Evolutionary conservation across 2,329 filamentous ascomycete genomes (phyloP).

Genomic region (Neopestalotiopsis clavispora): DNA sequence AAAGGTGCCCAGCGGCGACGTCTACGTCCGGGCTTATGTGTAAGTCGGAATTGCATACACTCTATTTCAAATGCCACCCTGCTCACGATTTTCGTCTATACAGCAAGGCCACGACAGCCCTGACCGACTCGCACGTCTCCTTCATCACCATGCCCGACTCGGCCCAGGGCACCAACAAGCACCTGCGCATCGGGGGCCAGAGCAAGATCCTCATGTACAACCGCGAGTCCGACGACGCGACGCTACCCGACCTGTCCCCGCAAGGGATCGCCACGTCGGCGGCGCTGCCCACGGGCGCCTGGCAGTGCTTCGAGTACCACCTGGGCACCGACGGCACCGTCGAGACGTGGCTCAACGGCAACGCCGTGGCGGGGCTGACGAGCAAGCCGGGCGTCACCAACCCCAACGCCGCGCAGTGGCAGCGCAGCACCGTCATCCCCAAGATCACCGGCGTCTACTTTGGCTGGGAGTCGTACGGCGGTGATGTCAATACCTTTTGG

Average conservation of each 20-base stretch:
- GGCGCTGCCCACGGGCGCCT: constrained; percentile 53
- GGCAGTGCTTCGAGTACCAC: constrained; percentile 68
- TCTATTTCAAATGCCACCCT: background rate
- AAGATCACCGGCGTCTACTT: constrained; percentile 62
- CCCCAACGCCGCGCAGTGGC: constrained; percentile 57
- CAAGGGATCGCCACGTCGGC: constrained; percentile 60
- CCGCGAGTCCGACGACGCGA: constrained; percentile 66
- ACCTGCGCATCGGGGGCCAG: constrained; percentile 66
- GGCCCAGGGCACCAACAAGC: constrained; percentile 58
- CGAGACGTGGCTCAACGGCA: constrained; percentile 64
- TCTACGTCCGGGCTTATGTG: constrained; percentile 62
- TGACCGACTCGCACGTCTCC: constrained; percentile 64
- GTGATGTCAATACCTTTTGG: constrained; percentile 65
- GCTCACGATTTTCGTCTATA: background rate
- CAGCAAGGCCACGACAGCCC: constrained; percentile 60
- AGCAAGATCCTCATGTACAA: constrained; percentile 68
- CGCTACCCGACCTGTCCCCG: constrained; percentile 64
- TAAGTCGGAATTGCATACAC: constrained; percentile 41
- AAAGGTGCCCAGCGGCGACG: constrained; percentile 58
- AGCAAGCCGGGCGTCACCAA: constrained; percentile 52
- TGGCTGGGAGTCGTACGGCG: constrained; percentile 67
- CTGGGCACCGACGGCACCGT: constrained; percentile 61
- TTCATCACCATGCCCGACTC: constrained; percentile 70
- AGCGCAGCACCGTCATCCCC: constrained; percentile 52
- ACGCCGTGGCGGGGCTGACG: constrained; percentile 56